Evolutionary conservation across 2,329 filamentous ascomycete species (phyloP).

Genomic region (Aspergillus sojae): DNA sequence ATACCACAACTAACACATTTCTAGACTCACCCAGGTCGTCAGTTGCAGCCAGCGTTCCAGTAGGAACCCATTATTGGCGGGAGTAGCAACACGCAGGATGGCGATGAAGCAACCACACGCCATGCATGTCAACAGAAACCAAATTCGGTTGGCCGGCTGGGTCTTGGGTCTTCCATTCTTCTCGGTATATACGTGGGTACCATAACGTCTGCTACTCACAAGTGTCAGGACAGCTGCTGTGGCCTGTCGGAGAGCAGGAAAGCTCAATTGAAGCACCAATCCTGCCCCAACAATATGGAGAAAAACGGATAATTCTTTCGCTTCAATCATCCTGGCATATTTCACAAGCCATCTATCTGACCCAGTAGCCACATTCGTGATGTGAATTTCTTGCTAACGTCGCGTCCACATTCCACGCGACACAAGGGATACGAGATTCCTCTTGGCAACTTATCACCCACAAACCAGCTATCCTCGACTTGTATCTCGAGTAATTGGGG

Average conservation of each 20-base stretch:
- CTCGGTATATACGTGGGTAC: neutral
- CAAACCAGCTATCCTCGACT: too few relatives aligned
- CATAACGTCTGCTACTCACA: neutral
- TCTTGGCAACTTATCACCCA: neutral
- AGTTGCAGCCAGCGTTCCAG: neutral
- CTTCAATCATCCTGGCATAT: neutral
- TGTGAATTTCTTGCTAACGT: neutral
- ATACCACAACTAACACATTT: neutral
- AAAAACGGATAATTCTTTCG: neutral
- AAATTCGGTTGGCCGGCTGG: neutral
- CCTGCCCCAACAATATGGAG: neutral
- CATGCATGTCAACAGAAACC: neutral
- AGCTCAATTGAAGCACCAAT: neutral
- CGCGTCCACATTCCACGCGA: neutral
- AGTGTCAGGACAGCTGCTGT: neutral
- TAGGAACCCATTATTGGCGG: neutral
- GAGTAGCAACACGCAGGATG: neutral
- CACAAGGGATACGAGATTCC: neutral
- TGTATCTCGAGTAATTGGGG: too few relatives aligned
- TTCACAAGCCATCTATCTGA: fast-evolving
- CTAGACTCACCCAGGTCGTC: neutral
- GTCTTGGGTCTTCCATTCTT: neutral
- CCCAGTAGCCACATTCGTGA: too few relatives aligned
- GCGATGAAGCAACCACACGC: neutral
- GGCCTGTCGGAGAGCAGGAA: neutral